These are phyloP conservation scores for Capsella bursapastoris DNA, from an alignment of 345 rosid genomes.

Conservation along the genomic window DNA sequence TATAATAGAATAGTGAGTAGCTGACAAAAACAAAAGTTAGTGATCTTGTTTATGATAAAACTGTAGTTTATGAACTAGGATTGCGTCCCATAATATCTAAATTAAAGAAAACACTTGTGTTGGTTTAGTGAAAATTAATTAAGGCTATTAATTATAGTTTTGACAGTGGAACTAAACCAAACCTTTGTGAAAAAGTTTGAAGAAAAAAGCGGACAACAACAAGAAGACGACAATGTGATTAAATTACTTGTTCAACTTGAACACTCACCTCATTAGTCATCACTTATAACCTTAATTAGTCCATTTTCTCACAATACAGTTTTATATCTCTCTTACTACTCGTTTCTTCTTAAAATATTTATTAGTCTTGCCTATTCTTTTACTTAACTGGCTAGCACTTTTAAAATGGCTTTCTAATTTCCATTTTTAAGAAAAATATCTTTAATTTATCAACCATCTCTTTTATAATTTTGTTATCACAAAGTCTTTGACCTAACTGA, in stretches of 20 bases:
- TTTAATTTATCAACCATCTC: not conserved
- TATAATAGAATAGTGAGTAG: not conserved
- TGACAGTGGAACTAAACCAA: conserved; percentile 40
- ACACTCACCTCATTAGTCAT: conserved; percentile 3
- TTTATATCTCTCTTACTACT: not conserved
- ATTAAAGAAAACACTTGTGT: not conserved
- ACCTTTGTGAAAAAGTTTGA: conserved; percentile 35
- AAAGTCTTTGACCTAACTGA: not conserved
- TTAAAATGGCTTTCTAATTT: not conserved
- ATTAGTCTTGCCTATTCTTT: not conserved
- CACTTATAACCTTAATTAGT: conserved; percentile 4
- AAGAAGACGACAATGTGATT: conserved; percentile 28
- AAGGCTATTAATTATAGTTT: conserved; percentile 12
- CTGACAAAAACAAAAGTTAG: not conserved
- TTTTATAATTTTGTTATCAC: not conserved
- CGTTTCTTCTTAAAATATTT: not conserved
- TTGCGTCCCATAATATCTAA: conserved; percentile 6
- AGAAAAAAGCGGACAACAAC: conserved; percentile 14
- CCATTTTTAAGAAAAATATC: not conserved
- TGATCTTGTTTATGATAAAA: conserved; percentile 6
- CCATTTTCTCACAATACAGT: not conserved
- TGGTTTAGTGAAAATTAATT: conserved; percentile 20
- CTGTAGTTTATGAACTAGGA: not conserved
- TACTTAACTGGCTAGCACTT: not conserved
- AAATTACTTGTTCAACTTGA: conserved; percentile 36